A percentile compares a stretch with the other conserved stretches of the same genome.
phyloP scores from a whole-genome alignment of 345 rosid species.

The Erucastrum elatum region DNA sequence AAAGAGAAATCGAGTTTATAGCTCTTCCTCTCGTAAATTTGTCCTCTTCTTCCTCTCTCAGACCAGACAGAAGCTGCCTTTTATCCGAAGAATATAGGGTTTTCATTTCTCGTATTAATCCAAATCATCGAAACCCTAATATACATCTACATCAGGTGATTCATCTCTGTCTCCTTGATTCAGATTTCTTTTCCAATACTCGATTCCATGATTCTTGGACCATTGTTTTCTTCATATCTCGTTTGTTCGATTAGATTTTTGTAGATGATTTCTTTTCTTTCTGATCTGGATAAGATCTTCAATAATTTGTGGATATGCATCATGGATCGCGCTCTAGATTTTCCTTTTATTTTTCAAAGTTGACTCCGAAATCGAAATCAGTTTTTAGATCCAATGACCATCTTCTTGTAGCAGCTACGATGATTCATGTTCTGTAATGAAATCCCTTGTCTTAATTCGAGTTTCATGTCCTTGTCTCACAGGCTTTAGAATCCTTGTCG shows the following conservation, averaged over 20 bases:
- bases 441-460: not conserved
- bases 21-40: slow-evolving; percentile 28
- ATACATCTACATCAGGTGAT: slow-evolving; percentile 22
- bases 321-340: not conserved
- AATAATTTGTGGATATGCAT: not conserved
- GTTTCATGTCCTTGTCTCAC: not conserved
- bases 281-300: not conserved
- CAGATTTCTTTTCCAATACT: not conserved
- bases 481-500: not conserved
- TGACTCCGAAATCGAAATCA: not conserved
- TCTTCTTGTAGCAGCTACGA: not conserved
- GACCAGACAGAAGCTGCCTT: slow-evolving; percentile 1
- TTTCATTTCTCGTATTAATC: slow-evolving; percentile 3
- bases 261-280: not conserved
- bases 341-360: not conserved
- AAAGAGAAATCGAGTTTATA: slow-evolving; percentile 34
- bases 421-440: not conserved
- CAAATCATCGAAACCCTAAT: slow-evolving; percentile 36
- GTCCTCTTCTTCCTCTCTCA: not conserved
- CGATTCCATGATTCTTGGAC: not conserved
- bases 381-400: not conserved
- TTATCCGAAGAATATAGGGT: slow-evolving; percentile 22
- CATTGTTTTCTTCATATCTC: not conserved
- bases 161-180: not conserved
- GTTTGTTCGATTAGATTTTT: not conserved